Conservation (phyloP, 768 basidiomycete species). For the Serpula lacrymans region DNA sequence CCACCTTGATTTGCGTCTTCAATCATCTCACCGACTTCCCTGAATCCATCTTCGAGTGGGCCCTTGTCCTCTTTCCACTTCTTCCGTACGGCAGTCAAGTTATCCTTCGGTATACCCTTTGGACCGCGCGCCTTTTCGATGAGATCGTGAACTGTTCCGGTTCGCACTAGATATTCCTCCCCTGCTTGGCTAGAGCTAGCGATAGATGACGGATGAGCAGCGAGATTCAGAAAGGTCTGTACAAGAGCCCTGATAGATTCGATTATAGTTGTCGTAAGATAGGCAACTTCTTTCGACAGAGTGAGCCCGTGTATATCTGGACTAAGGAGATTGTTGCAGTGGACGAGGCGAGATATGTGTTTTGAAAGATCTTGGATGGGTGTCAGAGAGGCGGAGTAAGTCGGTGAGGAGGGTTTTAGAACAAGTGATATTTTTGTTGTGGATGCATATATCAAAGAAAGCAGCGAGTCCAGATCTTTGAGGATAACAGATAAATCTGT, state of each 20-base stretch:
- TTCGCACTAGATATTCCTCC: constrained; percentile 53
- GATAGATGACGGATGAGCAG: constrained; percentile 16
- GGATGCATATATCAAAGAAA: constrained; percentile 53
- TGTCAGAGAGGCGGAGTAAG: constrained; percentile 46
- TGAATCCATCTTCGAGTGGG: constrained; percentile 57
- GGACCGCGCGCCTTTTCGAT: constrained; percentile 47
- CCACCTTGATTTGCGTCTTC: constrained; percentile 30
- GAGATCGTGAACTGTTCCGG: constrained; percentile 59
- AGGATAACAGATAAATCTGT: constrained; percentile 39
- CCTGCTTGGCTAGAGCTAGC: constrained; percentile 20
- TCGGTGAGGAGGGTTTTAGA: constrained; percentile 55
- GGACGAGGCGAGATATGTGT: constrained; percentile 46
- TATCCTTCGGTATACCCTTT: constrained; percentile 52
- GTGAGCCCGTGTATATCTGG: constrained; percentile 41
- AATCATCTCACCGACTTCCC: constrained; percentile 57
- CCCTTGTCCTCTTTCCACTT: constrained; percentile 49
- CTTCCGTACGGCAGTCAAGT: constrained; percentile 53
- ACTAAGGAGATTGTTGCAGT: constrained; percentile 46
- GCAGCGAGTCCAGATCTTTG: constrained; percentile 54
- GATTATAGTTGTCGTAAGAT: constrained; percentile 40
- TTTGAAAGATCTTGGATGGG: constrained; percentile 53
- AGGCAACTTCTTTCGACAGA: constrained; percentile 41
- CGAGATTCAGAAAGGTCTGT: constrained; percentile 39
- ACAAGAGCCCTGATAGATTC: constrained; percentile 42
- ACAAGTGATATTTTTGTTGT: constrained; percentile 62